Evolutionary conservation across 2,329 filamentous ascomycete species (phyloP).

Genomic region (Aspergillus hortae): DNA sequence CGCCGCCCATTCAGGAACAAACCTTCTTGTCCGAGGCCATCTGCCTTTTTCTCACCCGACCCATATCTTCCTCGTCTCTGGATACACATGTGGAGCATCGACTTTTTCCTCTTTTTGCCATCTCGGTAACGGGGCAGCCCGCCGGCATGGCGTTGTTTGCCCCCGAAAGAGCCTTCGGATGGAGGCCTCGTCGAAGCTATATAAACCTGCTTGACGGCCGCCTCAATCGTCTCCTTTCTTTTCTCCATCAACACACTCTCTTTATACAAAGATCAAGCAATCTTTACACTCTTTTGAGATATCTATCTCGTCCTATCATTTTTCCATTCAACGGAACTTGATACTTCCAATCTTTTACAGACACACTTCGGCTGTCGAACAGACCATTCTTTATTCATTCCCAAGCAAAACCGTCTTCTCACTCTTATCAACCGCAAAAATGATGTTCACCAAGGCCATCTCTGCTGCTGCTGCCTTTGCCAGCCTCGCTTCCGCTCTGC

Average conservation of each 20-base stretch:
- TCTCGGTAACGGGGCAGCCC: background rate
- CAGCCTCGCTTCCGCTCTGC: constrained; percentile 28
- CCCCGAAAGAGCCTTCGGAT: background rate
- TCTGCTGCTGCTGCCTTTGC: constrained; percentile 28
- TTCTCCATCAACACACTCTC: constrained; percentile 4
- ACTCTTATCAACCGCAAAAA: constrained; percentile 14
- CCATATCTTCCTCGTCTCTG: background rate
- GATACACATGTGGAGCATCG: background rate
- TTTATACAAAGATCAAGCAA: background rate
- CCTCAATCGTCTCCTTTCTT: background rate
- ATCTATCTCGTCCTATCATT: constrained; percentile 2
- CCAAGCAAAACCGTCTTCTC: background rate
- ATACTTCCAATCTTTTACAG: background rate
- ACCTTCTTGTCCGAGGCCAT: background rate
- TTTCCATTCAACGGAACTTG: background rate
- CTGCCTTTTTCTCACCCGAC: background rate
- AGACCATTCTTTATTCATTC: background rate
- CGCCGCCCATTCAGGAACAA: background rate
- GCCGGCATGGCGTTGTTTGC: background rate
- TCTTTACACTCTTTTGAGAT: constrained; percentile 5
- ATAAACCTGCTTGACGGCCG: constrained; percentile 1
- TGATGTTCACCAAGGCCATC: constrained; percentile 38
- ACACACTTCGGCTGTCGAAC: background rate
- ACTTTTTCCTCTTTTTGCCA: background rate
- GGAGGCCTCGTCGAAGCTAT: constrained; percentile 1